Conservation (phyloP, 805 yeast species). For the Ogataea corticis region DNA sequence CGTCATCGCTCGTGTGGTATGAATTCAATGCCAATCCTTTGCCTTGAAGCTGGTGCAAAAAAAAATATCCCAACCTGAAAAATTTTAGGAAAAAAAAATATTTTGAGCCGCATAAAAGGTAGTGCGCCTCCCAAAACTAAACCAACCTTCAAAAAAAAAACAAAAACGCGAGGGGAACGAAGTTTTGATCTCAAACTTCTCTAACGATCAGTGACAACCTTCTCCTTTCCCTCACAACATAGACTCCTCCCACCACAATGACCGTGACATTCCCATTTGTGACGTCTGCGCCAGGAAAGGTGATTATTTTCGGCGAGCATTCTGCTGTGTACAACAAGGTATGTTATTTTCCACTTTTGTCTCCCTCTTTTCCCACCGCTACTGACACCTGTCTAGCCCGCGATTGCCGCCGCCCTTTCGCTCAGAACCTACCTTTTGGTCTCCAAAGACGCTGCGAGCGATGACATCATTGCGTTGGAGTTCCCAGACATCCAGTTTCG, state of each 20-base stretch:
- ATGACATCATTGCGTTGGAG: conserved; percentile 56
- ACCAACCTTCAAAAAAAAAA: background rate
- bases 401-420: conserved; percentile 92
- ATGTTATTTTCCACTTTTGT: conserved; percentile 19
- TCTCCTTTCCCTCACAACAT: background rate
- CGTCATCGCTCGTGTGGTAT: conserved; percentile 11
- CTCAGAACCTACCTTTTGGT: conserved; percentile 81
- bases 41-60: no score
- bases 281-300: conserved; percentile 95
- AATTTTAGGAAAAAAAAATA: background rate
- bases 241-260: background rate
- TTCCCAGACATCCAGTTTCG: conserved; percentile 80
- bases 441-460: conserved; percentile 40
- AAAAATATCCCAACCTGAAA: conserved; percentile 10
- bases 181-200: background rate
- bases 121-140: background rate
- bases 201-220: no score
- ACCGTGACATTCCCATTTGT: conserved; percentile 50
- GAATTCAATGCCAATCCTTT: no score
- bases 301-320: conserved; percentile 94
- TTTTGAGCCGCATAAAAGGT: conserved; percentile 1
- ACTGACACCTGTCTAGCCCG: conserved; percentile 49
- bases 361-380: background rate
- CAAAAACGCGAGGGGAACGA: conserved; percentile 10
- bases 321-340: conserved; percentile 86